phyloP scores from a whole-genome alignment of 306 rosid genomes.

The Vigna mungo region DNA sequence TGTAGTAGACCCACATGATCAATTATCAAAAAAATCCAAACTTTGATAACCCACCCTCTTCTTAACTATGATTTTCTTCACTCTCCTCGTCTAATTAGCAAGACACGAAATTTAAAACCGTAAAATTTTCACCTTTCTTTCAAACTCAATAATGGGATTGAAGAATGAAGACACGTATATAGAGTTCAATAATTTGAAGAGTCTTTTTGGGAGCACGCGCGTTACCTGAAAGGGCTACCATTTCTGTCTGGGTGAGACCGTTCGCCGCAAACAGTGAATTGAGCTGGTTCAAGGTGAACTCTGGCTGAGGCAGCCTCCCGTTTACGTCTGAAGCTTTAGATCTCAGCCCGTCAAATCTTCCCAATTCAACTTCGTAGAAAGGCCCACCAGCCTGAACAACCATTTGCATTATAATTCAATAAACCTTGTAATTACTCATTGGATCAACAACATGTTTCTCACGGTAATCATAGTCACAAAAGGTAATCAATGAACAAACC shows the following conservation, averaged over 20 bases:
- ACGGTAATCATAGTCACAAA: background rate
- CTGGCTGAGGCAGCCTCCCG: slow-evolving; percentile 70
- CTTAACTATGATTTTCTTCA: too few relatives aligned
- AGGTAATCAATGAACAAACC: slow-evolving; percentile 47
- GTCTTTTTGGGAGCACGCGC: slow-evolving; percentile 10
- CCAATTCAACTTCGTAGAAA: slow-evolving; percentile 74
- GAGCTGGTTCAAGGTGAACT: slow-evolving; percentile 71
- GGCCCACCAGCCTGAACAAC: slow-evolving; percentile 78
- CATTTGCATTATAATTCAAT: slow-evolving; percentile 28
- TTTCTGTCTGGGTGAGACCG: slow-evolving; percentile 71
- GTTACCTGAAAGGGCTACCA: slow-evolving; percentile 86
- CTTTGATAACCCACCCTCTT: background rate
- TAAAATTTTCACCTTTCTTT: background rate
- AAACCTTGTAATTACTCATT: background rate
- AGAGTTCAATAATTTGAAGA: background rate
- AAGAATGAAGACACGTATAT: background rate
- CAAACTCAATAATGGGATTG: background rate
- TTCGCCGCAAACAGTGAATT: slow-evolving; percentile 60
- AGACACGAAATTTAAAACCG: background rate
- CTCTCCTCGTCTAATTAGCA: background rate
- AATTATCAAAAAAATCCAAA: slow-evolving; percentile 1
- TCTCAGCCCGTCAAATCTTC: slow-evolving; percentile 73
- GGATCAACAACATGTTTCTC: background rate
- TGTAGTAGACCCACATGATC: background rate
- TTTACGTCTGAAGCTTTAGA: slow-evolving; percentile 65